phyloP scores from a whole-genome alignment of 768 basidiomycete species.

The Boletus rufocinnamomeus region DNA sequence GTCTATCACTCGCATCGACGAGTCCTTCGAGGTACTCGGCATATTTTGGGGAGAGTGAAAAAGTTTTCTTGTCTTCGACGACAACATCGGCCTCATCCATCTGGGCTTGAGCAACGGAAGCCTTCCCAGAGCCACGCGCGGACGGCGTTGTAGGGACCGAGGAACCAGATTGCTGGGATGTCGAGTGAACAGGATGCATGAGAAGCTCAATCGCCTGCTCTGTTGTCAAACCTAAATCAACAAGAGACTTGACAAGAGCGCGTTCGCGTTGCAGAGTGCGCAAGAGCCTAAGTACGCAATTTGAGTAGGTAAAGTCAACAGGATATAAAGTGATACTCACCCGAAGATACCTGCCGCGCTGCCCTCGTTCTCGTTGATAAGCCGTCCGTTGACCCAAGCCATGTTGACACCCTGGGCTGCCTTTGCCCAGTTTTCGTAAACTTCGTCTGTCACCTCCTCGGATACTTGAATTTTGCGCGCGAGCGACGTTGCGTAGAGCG shows the following conservation, averaged over 20 bases:
- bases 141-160: neutral
- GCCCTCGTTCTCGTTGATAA: constrained; percentile 60
- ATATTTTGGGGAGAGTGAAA: constrained; percentile 62
- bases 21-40: constrained; percentile 55
- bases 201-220: constrained; percentile 72
- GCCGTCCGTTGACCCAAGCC: constrained; percentile 82
- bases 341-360: constrained; percentile 56
- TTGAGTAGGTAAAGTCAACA: constrained; percentile 6
- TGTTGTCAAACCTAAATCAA: constrained; percentile 60
- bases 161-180: constrained; percentile 44
- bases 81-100: constrained; percentile 46
- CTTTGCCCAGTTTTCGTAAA: constrained; percentile 55
- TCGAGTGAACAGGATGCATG: constrained; percentile 59
- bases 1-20: constrained; percentile 89
- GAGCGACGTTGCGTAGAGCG: constrained; percentile 76
- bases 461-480: constrained; percentile 66
- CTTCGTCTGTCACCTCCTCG: constrained; percentile 51
- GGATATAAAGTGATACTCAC: constrained; percentile 34
- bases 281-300: constrained; percentile 50
- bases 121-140: constrained; percentile 14
- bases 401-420: constrained; percentile 54
- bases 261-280: constrained; percentile 76
- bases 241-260: constrained; percentile 56
- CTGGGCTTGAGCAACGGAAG: constrained; percentile 4
- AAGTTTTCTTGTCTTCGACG: constrained; percentile 63